These are phyloP conservation scores for Graphiopsis chlorocephala DNA, from an alignment of 2,329 filamentous ascomycete genomes.

Conservation along the genomic window DNA sequence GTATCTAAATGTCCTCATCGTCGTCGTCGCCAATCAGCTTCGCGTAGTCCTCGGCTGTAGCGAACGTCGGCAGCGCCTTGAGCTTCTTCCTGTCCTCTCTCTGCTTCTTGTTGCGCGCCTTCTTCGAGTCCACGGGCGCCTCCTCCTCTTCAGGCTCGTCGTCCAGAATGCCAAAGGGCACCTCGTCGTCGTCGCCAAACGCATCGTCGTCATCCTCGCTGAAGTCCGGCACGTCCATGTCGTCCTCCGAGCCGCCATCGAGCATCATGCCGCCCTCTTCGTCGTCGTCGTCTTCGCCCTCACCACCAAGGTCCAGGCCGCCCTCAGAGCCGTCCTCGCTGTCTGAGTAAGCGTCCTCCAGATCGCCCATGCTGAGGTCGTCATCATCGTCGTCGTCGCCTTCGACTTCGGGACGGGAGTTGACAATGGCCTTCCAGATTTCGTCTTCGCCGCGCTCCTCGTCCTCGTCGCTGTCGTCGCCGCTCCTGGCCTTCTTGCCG, in stretches of 20 bases:
- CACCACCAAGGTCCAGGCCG: conserved; percentile 44
- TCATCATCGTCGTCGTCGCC: conserved; percentile 59
- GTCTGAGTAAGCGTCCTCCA: conserved; percentile 37
- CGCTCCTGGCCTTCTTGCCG: conserved; percentile 45
- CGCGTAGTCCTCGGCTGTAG: conserved; percentile 90
- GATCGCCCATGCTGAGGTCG: conserved; percentile 53
- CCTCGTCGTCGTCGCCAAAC: conserved; percentile 49
- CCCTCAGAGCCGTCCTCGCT: conserved; percentile 49
- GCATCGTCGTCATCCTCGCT: conserved; percentile 42
- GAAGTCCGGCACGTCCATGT: conserved; percentile 48
- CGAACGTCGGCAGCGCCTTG: conserved; percentile 87
- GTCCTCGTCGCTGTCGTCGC: conserved; percentile 43
- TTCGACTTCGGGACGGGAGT: conserved; percentile 74
- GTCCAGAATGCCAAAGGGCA: conserved; percentile 54
- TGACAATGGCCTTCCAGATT: conserved; percentile 87
- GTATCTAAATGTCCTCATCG: conserved; percentile 18
- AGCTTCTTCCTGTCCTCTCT: conserved; percentile 75
- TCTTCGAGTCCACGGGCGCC: conserved; percentile 36
- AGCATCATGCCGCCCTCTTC: conserved; percentile 45
- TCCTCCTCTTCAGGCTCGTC: conserved; percentile 45
- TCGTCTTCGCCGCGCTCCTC: conserved; percentile 58
- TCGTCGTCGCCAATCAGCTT: conserved; percentile 47
- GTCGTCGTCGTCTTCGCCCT: conserved; percentile 46
- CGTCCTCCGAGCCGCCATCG: conserved; percentile 49
- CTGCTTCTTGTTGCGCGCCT: conserved; percentile 40